Evolutionary conservation across 768 basidiomycete species (phyloP), one percentile per base, ranked within the genome.

Genomic region (Omphalotus guepiniiformis): DNA sequence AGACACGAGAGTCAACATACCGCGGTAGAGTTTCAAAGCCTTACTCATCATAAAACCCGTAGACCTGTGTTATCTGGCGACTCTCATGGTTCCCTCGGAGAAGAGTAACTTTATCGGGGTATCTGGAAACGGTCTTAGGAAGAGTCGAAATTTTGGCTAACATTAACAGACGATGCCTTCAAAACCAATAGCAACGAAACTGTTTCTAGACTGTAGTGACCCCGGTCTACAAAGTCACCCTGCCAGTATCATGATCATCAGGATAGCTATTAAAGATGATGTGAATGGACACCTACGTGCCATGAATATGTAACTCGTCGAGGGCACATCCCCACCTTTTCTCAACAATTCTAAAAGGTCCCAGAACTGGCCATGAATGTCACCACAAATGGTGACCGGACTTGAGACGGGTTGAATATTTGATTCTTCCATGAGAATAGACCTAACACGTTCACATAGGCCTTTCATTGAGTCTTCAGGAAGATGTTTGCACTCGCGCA

Each of bases 341-440:
- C 87, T 70, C 56, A 96, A 71, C 41, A 99, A 69, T 68, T 99
- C 93, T 27, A 95, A 75, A 39, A 98, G 72, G 61, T 98, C 95
- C 86, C 93, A 98, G 67, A 96, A 96, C 63, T 98, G 95, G 21
- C 94, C 94, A 58, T 98, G 94, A 42, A 98, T 95, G 62, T 97
- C 94, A 25, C 94, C 94, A 60, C 89, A 91, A 54, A 92, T 87
- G 25, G 95, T 97, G 29, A 97, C 95, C 1, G 95, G 95, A 53
- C 82, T 88, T 27, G 89, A 88, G 44, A 99, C 91, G 26, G 94
- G 94, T 61, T 97, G 93, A 48, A 98, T 94, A 63, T 98, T 99
- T 47, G 88, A 93, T 64, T 99, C 95, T 64, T 99, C 95, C 63
- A 97, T 84, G 29, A 96, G 78, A 39, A 94, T 85, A 39, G 84